Conservation (phyloP, 1,284 basidiomycete species). For the Vanrija sp. region DNA sequence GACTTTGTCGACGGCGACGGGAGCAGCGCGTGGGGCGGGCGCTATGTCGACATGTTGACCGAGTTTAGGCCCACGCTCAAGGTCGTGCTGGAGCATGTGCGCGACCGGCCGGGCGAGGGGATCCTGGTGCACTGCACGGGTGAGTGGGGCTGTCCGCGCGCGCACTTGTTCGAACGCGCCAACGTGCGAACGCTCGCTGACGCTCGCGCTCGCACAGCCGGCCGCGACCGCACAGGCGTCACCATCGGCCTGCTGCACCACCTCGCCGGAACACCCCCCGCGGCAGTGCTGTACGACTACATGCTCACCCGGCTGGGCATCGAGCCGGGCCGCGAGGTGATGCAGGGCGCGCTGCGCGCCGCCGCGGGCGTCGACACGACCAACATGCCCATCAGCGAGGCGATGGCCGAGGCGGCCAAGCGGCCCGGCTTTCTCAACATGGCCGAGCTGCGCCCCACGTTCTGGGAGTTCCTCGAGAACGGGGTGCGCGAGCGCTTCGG, state of each 20-base stretch:
- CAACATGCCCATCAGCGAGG: background rate
- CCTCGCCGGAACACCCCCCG: conserved; percentile 8
- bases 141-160: background rate
- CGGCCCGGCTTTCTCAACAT: conserved; percentile 8
- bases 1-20: conserved; percentile 12
- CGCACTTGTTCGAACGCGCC: no score
- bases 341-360: background rate
- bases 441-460: conserved; percentile 4
- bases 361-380: background rate
- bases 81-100: conserved; percentile 13
- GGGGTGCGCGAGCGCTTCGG: conserved; percentile 6
- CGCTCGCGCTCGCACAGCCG: conserved; percentile 1
- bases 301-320: conserved; percentile 16
- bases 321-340: conserved; percentile 13
- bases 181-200: background rate
- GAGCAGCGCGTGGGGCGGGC: conserved; percentile 3
- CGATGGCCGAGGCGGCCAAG: background rate
- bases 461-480: background rate
- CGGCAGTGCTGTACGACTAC: conserved; percentile 10
- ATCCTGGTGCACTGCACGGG: conserved; percentile 19
- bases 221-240: conserved; percentile 17
- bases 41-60: conserved; percentile 4
- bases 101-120: conserved; percentile 3
- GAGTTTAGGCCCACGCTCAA: conserved; percentile 2
- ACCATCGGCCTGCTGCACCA: conserved; percentile 11